Evolutionary conservation across 2,329 filamentous ascomycete genomes (phyloP).

Genomic region (Bimuria novae-zelandiae): DNA sequence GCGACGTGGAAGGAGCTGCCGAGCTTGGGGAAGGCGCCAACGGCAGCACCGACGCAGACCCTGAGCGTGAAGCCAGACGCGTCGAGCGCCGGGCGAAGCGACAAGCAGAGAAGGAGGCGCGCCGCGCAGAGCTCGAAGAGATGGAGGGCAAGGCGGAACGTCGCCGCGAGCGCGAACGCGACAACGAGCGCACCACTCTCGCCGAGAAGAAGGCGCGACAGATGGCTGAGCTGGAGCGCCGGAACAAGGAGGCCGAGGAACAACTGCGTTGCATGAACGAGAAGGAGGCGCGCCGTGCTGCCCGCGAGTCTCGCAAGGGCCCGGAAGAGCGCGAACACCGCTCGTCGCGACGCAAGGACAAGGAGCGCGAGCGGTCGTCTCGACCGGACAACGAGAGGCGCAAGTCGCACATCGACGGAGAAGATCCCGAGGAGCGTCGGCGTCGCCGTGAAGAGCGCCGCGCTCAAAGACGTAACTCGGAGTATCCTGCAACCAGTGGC

Average conservation of each 20-base stretch:
- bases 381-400: conserved; percentile 42
- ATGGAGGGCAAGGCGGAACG: conserved; percentile 43
- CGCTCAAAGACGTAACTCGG: conserved; percentile 43
- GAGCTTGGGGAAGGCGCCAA: conserved; percentile 25
- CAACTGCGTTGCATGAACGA: conserved; percentile 47
- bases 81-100: conserved; percentile 40
- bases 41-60: conserved; percentile 37
- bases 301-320: conserved; percentile 37
- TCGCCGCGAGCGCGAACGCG: conserved; percentile 45
- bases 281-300: conserved; percentile 42
- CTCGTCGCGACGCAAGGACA: conserved; percentile 43
- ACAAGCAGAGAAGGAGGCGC: conserved; percentile 43
- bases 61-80: conserved; percentile 45
- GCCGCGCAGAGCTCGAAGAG: conserved; percentile 41
- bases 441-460: conserved; percentile 52
- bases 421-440: conserved; percentile 43
- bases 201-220: conserved; percentile 45
- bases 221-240: conserved; percentile 45
- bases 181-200: conserved; percentile 36
- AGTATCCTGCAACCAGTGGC: conserved; percentile 37
- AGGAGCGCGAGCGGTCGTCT: conserved; percentile 30
- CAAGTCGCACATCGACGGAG: conserved; percentile 39
- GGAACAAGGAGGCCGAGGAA: conserved; percentile 44
- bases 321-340: conserved; percentile 43
- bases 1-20: conserved; percentile 23